These are phyloP conservation scores for Scheffersomyces insectosa DNA, from an alignment of 1,139 yeast species.

Conservation along the genomic window DNA sequence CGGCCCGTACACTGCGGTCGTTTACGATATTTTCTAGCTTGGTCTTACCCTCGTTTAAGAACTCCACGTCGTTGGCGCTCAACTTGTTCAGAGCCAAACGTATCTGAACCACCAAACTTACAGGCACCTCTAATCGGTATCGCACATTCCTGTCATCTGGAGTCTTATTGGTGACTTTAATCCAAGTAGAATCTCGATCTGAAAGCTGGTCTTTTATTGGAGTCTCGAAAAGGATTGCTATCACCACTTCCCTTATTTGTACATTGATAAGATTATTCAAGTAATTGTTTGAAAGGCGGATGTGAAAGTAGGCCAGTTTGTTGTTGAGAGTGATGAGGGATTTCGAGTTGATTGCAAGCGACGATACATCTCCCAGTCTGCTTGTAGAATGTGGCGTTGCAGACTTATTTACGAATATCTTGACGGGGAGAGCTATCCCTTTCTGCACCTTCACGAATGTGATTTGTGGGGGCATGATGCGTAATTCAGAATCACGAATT, in stretches of 20 bases:
- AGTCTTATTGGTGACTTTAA: background rate
- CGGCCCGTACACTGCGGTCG: background rate
- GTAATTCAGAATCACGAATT: too few species aligned
- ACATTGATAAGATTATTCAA: constrained; percentile 12
- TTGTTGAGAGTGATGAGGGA: constrained; percentile 17
- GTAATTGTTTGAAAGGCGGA: constrained; percentile 15
- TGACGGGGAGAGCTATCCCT: constrained; percentile 12
- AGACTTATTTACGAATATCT: constrained; percentile 12
- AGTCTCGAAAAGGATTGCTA: constrained; percentile 5
- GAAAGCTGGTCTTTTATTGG: constrained; percentile 8
- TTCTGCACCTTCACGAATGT: constrained; percentile 11
- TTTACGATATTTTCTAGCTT: background rate
- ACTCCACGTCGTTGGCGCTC: background rate
- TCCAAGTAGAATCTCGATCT: constrained; percentile 1
- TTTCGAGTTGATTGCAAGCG: constrained; percentile 17
- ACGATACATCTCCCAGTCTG: constrained; percentile 2
- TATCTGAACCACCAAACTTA: background rate
- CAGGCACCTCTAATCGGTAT: background rate
- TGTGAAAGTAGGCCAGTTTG: constrained; percentile 12
- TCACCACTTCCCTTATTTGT: constrained; percentile 7
- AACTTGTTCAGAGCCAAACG: background rate
- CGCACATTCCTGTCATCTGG: background rate
- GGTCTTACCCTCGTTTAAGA: background rate
- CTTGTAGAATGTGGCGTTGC: background rate
- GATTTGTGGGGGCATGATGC: constrained; percentile 18